Conservation (phyloP, 2,329 filamentous ascomycete genomes). For the Coniella vitis region DNA sequence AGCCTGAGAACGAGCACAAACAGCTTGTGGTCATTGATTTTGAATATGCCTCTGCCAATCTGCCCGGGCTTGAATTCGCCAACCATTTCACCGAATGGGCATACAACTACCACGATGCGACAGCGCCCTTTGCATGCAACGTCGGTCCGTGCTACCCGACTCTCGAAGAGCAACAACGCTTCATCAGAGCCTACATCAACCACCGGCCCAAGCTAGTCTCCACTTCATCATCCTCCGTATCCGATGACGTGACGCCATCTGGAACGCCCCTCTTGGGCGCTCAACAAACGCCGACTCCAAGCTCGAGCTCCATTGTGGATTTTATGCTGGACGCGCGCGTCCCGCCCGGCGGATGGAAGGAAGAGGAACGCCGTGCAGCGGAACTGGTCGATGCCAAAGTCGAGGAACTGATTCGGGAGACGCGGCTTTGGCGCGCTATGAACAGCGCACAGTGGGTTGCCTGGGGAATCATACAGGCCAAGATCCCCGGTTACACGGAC, state of each 20-base stretch:
- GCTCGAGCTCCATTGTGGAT: slow-evolving; percentile 48
- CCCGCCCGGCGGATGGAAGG: slow-evolving; percentile 48
- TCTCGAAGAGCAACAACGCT: slow-evolving; percentile 72
- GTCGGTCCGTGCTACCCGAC: slow-evolving; percentile 72
- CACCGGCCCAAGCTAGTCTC: slow-evolving; percentile 61
- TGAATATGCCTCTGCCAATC: slow-evolving; percentile 89
- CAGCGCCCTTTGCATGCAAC: slow-evolving; percentile 60
- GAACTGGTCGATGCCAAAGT: slow-evolving; percentile 62
- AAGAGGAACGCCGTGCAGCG: slow-evolving; percentile 56
- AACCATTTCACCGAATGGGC: slow-evolving; percentile 99
- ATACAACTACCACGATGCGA: slow-evolving; percentile 86
- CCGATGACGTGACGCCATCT: slow-evolving; percentile 39
- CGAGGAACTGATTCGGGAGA: slow-evolving; percentile 66
- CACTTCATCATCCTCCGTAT: slow-evolving; percentile 16
- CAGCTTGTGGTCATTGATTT: slow-evolving; percentile 97
- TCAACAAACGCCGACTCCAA: slow-evolving; percentile 22
- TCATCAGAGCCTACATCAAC: slow-evolving; percentile 78
- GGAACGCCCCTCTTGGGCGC: slow-evolving; percentile 32
- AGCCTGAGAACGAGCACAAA: slow-evolving; percentile 90
- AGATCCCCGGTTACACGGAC: slow-evolving; percentile 63
- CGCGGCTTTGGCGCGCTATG: slow-evolving; percentile 76
- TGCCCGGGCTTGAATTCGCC: slow-evolving; percentile 82
- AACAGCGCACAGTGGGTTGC: slow-evolving; percentile 89
- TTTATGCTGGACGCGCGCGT: slow-evolving; percentile 79
- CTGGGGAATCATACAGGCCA: slow-evolving; percentile 95